phyloP scores from a whole-genome alignment of 2,329 filamentous ascomycete genomes.

The Verticillium nubilum region DNA sequence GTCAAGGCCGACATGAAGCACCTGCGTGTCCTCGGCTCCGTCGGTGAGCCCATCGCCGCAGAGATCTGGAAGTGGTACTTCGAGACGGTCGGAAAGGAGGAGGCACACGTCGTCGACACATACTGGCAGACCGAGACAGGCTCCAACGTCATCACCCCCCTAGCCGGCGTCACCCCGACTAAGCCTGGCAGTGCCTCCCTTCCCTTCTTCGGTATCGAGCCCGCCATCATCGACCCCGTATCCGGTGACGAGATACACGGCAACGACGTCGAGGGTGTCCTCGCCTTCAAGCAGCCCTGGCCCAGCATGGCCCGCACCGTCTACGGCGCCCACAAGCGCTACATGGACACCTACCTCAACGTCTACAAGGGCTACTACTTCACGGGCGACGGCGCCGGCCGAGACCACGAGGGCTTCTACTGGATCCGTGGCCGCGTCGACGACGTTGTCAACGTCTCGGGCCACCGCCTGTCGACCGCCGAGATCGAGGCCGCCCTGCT shows the following conservation, averaged over 20 bases:
- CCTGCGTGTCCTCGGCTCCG: slow-evolving; percentile 84
- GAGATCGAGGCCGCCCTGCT: slow-evolving; percentile 97
- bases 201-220: slow-evolving; percentile 97
- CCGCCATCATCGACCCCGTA: slow-evolving; percentile 93
- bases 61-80: slow-evolving; percentile 99
- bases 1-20: slow-evolving; percentile 87
- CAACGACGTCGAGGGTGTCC: slow-evolving; percentile 94
- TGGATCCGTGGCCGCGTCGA: slow-evolving; percentile 99
- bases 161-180: slow-evolving; percentile 89
- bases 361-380: slow-evolving; percentile 96
- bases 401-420: slow-evolving; percentile 98
- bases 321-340: slow-evolving; percentile 95
- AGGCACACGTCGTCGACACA: slow-evolving; percentile 91
- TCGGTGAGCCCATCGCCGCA: slow-evolving; percentile 94
- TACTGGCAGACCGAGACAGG: slow-evolving; percentile 99
- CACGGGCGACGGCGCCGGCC: slow-evolving; percentile 88
- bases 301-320: slow-evolving; percentile 98
- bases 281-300: slow-evolving; percentile 97
- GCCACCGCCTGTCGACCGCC: slow-evolving; percentile 91
- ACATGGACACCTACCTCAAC: slow-evolving; percentile 97
- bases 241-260: slow-evolving; percentile 89
- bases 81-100: slow-evolving; percentile 87
- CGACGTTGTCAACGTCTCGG: slow-evolving; percentile 96
- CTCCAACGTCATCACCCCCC: slow-evolving; percentile 89
- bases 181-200: slow-evolving; percentile 95